Conservation (phyloP, 1,284 basidiomycete species). For the Fomitopsis betulina region DNA sequence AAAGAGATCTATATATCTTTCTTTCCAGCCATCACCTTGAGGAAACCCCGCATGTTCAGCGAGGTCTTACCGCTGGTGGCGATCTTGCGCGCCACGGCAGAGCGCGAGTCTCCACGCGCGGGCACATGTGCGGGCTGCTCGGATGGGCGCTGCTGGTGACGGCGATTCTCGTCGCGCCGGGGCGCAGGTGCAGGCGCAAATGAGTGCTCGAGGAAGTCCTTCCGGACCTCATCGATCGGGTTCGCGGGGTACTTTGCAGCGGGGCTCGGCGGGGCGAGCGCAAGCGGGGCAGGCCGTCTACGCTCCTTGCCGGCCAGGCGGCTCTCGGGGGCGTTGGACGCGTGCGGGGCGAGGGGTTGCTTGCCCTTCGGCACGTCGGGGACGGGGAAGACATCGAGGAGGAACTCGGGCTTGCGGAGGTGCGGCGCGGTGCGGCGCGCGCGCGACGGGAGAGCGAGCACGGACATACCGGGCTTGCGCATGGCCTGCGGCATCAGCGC, state of each 20-base stretch:
- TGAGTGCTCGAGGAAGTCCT: conserved; percentile 26
- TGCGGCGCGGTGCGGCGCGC: conserved; percentile 28
- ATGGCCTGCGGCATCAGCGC: conserved; percentile 18
- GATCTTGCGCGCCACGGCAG: conserved; percentile 9
- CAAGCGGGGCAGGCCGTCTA: conserved; percentile 24
- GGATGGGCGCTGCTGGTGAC: not conserved
- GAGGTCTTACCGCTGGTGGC: conserved; percentile 3
- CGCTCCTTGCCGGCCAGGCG: conserved; percentile 16
- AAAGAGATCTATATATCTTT: conserved; percentile 9
- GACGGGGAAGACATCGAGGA: conserved; percentile 27
- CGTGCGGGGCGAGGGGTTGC: conserved; percentile 5
- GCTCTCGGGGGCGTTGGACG: conserved; percentile 5
- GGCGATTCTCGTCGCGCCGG: not conserved
- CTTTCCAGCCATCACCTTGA: conserved; percentile 14
- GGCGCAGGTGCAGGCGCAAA: conserved; percentile 20
- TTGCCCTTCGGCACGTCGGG: conserved; percentile 10
- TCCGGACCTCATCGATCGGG: conserved; percentile 21
- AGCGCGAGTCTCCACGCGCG: not conserved
- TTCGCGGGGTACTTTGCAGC: conserved; percentile 25
- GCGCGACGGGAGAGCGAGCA: conserved; percentile 28
- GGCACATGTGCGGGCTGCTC: not conserved
- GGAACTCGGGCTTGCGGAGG: conserved; percentile 29
- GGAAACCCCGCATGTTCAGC: conserved; percentile 13
- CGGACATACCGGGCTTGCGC: conserved; percentile 26
- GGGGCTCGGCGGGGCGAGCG: conserved; percentile 23